phyloP scores from a whole-genome alignment of 176 grass and related monocot species.

The Oryza rufipogon region DNA sequence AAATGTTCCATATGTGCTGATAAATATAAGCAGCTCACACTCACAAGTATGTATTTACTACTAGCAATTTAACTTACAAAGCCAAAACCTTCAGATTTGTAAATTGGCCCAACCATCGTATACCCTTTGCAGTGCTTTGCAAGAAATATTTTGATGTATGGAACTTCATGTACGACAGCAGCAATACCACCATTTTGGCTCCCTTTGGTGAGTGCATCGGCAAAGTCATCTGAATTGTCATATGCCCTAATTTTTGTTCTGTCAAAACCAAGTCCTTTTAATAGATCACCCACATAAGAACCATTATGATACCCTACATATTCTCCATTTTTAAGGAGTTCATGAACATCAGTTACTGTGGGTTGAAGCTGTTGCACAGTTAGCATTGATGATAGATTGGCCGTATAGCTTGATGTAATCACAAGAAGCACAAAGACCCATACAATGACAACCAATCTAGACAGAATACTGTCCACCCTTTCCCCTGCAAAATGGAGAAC shows the following conservation, averaged over 20 bases:
- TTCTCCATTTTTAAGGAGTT: slow-evolving; percentile 50
- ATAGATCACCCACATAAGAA: slow-evolving; percentile 46
- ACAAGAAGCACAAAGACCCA: slow-evolving; percentile 52
- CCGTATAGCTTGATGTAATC: slow-evolving; percentile 69
- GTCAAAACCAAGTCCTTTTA: slow-evolving; percentile 47
- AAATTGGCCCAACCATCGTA: slow-evolving; percentile 66
- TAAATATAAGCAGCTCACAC: neutral
- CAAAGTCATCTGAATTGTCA: slow-evolving; percentile 29
- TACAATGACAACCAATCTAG: slow-evolving; percentile 36
- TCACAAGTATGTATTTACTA: neutral
- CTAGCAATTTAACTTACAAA: slow-evolving; percentile 49
- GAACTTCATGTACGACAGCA: slow-evolving; percentile 54
- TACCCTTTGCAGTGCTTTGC: slow-evolving; percentile 51
- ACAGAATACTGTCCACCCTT: slow-evolving; percentile 49
- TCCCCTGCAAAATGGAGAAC: slow-evolving; percentile 43
- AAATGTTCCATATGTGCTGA: neutral
- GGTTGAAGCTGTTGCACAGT: slow-evolving; percentile 60
- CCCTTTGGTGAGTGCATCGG: slow-evolving; percentile 52
- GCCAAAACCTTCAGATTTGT: slow-evolving; percentile 57
- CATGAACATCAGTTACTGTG: slow-evolving; percentile 44
- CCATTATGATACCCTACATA: slow-evolving; percentile 42
- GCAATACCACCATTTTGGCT: slow-evolving; percentile 57
- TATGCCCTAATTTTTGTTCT: slow-evolving; percentile 49
- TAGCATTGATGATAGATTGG: slow-evolving; percentile 59
- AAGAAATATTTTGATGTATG: slow-evolving; percentile 59